phyloP scores from a whole-genome alignment of 2,329 filamentous ascomycete species.

The Colletotrichum phormii region DNA sequence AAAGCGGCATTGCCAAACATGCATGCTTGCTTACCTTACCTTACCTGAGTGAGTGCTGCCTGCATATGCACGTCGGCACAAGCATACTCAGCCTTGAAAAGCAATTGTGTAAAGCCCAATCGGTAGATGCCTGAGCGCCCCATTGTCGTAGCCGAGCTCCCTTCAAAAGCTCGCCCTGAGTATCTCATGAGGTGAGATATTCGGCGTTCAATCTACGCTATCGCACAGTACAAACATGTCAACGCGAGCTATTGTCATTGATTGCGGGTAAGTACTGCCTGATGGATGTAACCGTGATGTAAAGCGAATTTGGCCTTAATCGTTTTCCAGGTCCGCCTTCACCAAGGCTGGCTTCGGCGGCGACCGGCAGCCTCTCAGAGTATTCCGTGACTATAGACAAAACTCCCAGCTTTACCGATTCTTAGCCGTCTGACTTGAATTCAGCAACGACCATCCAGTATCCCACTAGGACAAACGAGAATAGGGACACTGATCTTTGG shows the following conservation, averaged over 20 bases:
- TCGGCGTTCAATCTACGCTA: no score
- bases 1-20: neutral
- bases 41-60: no score
- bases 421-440: neutral
- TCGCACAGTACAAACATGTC: no score
- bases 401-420: no score
- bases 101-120: no score
- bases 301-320: neutral
- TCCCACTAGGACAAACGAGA: conserved; percentile 1
- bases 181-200: no score
- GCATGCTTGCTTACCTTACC: neutral
- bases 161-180: no score
- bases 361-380: neutral
- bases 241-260: neutral
- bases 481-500: neutral
- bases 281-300: neutral
- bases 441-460: conserved; percentile 8
- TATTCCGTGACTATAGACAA: conserved; percentile 4
- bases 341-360: conserved; percentile 18
- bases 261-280: neutral
- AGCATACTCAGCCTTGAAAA: no score
- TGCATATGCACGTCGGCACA: no score
- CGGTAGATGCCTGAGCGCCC: no score
- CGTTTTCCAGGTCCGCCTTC: neutral
- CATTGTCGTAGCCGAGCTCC: no score